Base-by-base conservation (phyloP, 371 early-diverging fungal species). In the Cladochytrium tenue region DNA sequence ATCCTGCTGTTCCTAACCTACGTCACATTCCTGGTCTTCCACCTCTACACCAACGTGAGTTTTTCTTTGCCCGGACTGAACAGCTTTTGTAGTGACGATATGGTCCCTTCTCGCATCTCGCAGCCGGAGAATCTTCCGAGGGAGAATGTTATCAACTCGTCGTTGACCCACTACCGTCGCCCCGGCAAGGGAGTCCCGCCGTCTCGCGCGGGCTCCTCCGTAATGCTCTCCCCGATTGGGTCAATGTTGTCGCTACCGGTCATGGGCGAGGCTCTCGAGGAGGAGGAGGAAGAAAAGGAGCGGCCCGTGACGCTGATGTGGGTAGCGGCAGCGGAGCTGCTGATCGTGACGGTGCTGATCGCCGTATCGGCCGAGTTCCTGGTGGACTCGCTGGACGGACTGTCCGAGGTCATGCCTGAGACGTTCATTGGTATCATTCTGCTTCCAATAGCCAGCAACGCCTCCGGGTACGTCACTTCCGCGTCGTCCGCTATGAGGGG, bases 391-490 rank as follows among this genome's bases (percentile, higher is more conserved):
- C 91, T 95, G 62, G 89, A 91, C 50, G 91, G 88, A 20, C 76
- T 74, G 27, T 81, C 87, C 0, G 58, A 79, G 32, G 71, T 80
- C 55, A 76, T 93, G 31, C 23, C 36, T 2, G 81, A 90, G 28
- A 87, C 88, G 5, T 95, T 95, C 76, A 88, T 95, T 10, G 94
- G 93, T 63, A 77, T 94, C 27, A 87, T 95, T 61, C 67, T 95
- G 27, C 70, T 95, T 15, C 93, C 94, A 0, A 91, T 95, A 50
- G 91, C 92, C 1, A 90, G 93, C 60, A 80, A 76, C 52, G 73
- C 73, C 17, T 73, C 77, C 17, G 74, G 64, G 26, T 53, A 62
- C 26, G 53, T 62, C 10, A 52, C 62, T 1, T 51, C 62, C 30
- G 32, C 53, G 13, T 52, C 62, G 20, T 20, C 28, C 15, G 93